phyloP scores from a whole-genome alignment of 108 stramenopile genomes.

The Cyclotella cryptica region DNA sequence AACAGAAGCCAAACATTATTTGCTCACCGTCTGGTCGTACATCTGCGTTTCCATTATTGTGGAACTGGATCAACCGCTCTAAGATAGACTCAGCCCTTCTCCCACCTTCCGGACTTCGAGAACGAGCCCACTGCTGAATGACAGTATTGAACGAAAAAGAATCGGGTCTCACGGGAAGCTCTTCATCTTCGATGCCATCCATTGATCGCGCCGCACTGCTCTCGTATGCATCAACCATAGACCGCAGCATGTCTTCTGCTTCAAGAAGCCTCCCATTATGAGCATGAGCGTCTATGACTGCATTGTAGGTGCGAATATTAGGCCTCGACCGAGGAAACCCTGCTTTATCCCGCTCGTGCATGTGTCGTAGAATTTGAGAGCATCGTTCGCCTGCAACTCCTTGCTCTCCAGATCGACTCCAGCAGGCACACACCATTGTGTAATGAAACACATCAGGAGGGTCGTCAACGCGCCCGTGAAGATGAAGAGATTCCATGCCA shows the following conservation, averaged over 20 bases:
- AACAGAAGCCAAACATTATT: not conserved
- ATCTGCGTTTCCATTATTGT: slow-evolving; percentile 62
- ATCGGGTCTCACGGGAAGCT: slow-evolving; percentile 64
- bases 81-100: slow-evolving; percentile 64
- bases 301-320: slow-evolving; percentile 73
- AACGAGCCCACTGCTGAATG: slow-evolving; percentile 67
- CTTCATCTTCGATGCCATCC: slow-evolving; percentile 59
- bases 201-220: slow-evolving; percentile 52
- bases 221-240: slow-evolving; percentile 65
- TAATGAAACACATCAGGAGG: slow-evolving; percentile 61
- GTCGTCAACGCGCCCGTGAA: slow-evolving; percentile 55
- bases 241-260: slow-evolving; percentile 66
- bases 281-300: slow-evolving; percentile 66
- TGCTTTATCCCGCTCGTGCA: slow-evolving; percentile 56
- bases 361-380: slow-evolving; percentile 65
- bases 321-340: slow-evolving; percentile 63
- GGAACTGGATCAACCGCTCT: slow-evolving; percentile 64
- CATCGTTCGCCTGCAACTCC: slow-evolving; percentile 57
- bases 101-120: slow-evolving; percentile 58
- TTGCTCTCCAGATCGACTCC: slow-evolving; percentile 59
- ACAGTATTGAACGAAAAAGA: slow-evolving; percentile 74
- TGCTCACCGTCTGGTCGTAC: slow-evolving; percentile 58
- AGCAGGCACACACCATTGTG: slow-evolving; percentile 69
- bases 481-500: slow-evolving; percentile 68
- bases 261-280: slow-evolving; percentile 53